phyloP scores from a whole-genome alignment of 78 protist species.

The Salpingoeca rosetta region DNA sequence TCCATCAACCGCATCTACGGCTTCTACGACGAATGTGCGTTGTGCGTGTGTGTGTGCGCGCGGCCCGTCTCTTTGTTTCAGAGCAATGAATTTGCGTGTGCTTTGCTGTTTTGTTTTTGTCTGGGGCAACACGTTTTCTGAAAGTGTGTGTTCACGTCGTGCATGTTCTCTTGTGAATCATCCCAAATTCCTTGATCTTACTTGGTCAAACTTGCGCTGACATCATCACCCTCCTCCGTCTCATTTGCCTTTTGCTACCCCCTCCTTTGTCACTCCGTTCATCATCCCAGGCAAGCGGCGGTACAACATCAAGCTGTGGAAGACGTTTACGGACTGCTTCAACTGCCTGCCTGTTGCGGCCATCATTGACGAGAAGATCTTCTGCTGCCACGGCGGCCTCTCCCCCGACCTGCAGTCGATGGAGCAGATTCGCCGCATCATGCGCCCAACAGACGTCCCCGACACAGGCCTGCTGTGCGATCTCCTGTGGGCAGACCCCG shows the following conservation, averaged over 20 bases:
- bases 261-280: background rate
- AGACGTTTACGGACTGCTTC: slow-evolving; percentile 94
- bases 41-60: background rate
- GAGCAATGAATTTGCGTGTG: too few species aligned
- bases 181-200: too few species aligned
- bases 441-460: slow-evolving; percentile 97
- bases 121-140: background rate
- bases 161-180: too few species aligned
- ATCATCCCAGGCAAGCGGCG: slow-evolving; percentile 71
- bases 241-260: background rate
- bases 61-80: too few species aligned
- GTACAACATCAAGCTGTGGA: slow-evolving; percentile 92
- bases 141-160: background rate
- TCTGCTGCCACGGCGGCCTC: slow-evolving; percentile 98
- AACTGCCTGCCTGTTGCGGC: slow-evolving; percentile 96
- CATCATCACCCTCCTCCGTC: too few species aligned
- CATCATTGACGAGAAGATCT: slow-evolving; percentile 91
- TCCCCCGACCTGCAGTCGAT: slow-evolving; percentile 91
- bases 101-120: background rate
- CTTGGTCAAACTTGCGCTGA: too few species aligned
- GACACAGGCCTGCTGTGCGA: slow-evolving; percentile 94
- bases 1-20: slow-evolving; percentile 98
- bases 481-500: slow-evolving; percentile 98
- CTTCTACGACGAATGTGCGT: slow-evolving; percentile 94
- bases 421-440: slow-evolving; percentile 82